Evolutionary conservation across 1,284 basidiomycete species (phyloP).

Genomic region (Sanguinoderma infundibulare): DNA sequence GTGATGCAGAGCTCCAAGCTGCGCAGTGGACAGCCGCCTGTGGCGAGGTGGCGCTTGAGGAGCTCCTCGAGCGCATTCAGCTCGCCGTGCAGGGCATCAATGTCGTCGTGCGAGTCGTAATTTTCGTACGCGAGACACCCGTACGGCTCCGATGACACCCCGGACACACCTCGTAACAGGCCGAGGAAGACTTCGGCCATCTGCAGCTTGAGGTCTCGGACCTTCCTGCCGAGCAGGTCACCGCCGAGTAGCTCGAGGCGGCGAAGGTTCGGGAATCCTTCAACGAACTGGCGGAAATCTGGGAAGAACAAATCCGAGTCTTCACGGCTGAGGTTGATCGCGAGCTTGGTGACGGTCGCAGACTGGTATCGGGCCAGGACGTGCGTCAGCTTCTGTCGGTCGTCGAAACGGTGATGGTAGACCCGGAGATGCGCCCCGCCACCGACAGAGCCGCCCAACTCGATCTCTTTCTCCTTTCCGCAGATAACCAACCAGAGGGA

Average conservation of each 20-base stretch:
- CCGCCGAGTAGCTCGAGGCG: background rate
- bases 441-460: too few relatives aligned
- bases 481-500: too few relatives aligned
- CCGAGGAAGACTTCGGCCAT: background rate
- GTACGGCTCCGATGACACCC: too few relatives aligned
- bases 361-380: background rate
- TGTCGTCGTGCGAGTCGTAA: too few relatives aligned
- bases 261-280: background rate
- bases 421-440: too few relatives aligned
- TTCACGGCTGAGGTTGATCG: background rate
- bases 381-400: too few relatives aligned
- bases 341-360: background rate
- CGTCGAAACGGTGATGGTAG: too few relatives aligned
- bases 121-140: too few relatives aligned
- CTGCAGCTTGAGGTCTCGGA: background rate
- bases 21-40: background rate
- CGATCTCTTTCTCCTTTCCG: too few relatives aligned
- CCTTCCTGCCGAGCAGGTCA: background rate
- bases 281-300: background rate
- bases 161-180: too few relatives aligned
- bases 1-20: background rate
- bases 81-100: background rate
- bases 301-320: background rate
- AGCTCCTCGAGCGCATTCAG: background rate
- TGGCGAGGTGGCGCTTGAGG: background rate